A percentile compares a stretch with the other conserved stretches of the same genome.
phyloP scores from a whole-genome alignment of 2,329 filamentous ascomycete genomes.

The Aspergillus sp. region DNA sequence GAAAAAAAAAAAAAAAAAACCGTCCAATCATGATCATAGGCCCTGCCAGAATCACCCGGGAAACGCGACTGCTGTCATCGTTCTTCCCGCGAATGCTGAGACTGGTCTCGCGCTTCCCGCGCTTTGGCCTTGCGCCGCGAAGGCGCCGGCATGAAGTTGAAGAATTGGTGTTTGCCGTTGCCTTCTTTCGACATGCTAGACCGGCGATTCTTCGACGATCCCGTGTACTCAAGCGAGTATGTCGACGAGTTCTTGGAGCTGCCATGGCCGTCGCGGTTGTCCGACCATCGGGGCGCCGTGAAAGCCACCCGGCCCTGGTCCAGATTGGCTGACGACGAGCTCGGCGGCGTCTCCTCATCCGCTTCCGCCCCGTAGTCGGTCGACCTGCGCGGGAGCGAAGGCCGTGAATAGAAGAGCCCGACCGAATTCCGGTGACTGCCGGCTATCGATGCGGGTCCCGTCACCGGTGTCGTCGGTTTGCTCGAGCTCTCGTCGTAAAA shows the following conservation, averaged over 20 bases:
- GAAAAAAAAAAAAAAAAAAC: slow-evolving; percentile 8
- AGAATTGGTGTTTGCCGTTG: slow-evolving; percentile 34
- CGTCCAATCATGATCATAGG: slow-evolving; percentile 29
- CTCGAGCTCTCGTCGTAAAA: slow-evolving; percentile 33
- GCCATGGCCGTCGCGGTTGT: slow-evolving; percentile 32
- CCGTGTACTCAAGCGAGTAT: slow-evolving; percentile 34
- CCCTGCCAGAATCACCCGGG: no score
- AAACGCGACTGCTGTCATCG: slow-evolving; percentile 22
- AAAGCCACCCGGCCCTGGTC: slow-evolving; percentile 35
- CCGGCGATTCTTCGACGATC: slow-evolving; percentile 20
- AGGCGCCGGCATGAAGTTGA: slow-evolving; percentile 35
- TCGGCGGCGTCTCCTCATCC: slow-evolving; percentile 39
- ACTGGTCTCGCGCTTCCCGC: slow-evolving; percentile 31
- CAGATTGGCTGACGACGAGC: slow-evolving; percentile 35
- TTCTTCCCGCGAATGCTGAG: slow-evolving; percentile 26
- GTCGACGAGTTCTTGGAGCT: slow-evolving; percentile 40
- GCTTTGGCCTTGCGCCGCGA: slow-evolving; percentile 35
- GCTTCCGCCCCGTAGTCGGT: slow-evolving; percentile 28
- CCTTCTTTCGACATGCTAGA: slow-evolving; percentile 31
- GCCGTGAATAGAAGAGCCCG: slow-evolving; percentile 31
- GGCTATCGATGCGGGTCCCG: slow-evolving; percentile 19
- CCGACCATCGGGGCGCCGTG: slow-evolving; percentile 30
- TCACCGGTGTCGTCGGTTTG: slow-evolving; percentile 29
- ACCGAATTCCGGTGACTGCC: slow-evolving; percentile 32
- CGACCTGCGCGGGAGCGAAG: slow-evolving; percentile 29